Evolutionary conservation across 1,284 basidiomycete genomes (phyloP).

Genomic region (Ceratobasidium sp.): DNA sequence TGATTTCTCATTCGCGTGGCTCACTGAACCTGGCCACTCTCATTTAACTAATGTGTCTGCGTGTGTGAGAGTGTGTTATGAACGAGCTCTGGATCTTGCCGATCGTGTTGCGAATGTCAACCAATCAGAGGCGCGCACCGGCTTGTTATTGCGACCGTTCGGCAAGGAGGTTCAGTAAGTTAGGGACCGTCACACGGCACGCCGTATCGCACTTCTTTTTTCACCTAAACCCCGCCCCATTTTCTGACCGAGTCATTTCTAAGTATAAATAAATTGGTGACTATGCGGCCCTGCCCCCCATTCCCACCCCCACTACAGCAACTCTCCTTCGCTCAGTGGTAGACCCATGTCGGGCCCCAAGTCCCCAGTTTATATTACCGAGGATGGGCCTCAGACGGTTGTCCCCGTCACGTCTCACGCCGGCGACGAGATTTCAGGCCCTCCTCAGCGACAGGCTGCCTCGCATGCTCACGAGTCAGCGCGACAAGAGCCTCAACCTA

Average conservation of each 20-base stretch:
- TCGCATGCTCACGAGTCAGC: slow-evolving; percentile 9
- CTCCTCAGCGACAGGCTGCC: slow-evolving; percentile 33
- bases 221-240: not conserved
- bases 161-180: not conserved
- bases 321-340: not conserved
- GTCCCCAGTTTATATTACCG: slow-evolving; percentile 19
- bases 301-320: not conserved
- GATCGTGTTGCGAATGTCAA: no score
- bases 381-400: slow-evolving; percentile 4
- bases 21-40: no score
- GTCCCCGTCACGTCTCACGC: slow-evolving; percentile 27
- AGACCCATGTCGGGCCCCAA: not conserved
- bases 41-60: no score
- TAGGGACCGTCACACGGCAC: not conserved
- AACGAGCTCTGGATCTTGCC: no score
- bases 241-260: slow-evolving; percentile 16
- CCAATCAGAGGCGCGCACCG: not conserved
- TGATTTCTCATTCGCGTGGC: no score
- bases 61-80: no score
- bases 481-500: slow-evolving; percentile 11
- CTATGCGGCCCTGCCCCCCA: not conserved
- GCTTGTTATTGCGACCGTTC: not conserved
- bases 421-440: slow-evolving; percentile 33
- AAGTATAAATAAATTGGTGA: not conserved
- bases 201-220: not conserved